These are phyloP conservation scores for Termitomyces sp. DNA, from an alignment of 768 basidiomycete genomes.

Conservation along the genomic window DNA sequence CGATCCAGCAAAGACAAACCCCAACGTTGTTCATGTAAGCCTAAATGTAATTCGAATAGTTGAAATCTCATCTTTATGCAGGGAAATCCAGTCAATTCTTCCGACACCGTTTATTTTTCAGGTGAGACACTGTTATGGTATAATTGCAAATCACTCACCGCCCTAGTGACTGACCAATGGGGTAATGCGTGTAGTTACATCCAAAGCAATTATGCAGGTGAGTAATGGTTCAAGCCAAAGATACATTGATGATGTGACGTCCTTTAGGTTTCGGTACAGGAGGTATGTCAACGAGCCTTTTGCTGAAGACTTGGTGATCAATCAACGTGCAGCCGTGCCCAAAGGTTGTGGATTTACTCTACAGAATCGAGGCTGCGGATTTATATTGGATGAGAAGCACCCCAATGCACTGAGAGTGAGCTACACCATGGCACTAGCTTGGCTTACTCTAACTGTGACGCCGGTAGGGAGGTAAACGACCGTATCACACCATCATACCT, in stretches of 20 bases:
- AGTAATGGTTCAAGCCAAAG: not conserved
- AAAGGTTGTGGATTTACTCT: conserved; percentile 95
- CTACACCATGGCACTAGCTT: not conserved
- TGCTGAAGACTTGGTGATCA: not conserved
- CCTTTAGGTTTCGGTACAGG: conserved; percentile 82
- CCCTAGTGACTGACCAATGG: conserved; percentile 78
- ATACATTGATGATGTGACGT: not conserved
- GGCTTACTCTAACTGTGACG: not conserved
- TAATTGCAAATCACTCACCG: not conserved
- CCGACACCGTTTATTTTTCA: conserved; percentile 95
- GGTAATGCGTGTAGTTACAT: conserved; percentile 90
- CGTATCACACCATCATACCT: conserved; percentile 93
- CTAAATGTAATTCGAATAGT: not conserved
- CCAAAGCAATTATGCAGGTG: conserved; percentile 85
- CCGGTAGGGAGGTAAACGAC: conserved; percentile 72
- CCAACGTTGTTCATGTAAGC: conserved; percentile 64
- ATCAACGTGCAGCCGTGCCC: conserved; percentile 65
- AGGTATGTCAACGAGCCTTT: conserved; percentile 38
- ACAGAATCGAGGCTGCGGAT: conserved; percentile 90
- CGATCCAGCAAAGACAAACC: conserved; percentile 63
- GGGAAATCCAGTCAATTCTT: conserved; percentile 82
- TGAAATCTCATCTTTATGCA: conserved; percentile 26
- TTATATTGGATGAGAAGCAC: conserved; percentile 76
- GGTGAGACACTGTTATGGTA: conserved; percentile 36
- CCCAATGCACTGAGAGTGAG: conserved; percentile 78